Percentiles rank a stretch among this genome's conserved stretches.
phyloP scores from a whole-genome alignment of 768 basidiomycete genomes.

The Tremella fuciformis region DNA sequence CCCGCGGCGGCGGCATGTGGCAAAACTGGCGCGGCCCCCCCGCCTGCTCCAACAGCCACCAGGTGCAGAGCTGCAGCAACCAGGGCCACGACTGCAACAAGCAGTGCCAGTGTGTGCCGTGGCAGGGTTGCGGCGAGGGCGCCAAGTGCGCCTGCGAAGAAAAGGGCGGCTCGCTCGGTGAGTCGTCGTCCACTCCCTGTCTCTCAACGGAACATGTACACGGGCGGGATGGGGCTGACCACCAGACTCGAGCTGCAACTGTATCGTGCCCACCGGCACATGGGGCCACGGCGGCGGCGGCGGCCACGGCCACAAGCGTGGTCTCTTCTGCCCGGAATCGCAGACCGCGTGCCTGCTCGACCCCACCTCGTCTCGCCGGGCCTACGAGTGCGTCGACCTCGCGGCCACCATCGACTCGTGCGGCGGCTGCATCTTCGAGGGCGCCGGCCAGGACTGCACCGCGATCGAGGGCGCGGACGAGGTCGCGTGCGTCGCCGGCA shows the following conservation, averaged over 20 bases:
- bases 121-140: neutral
- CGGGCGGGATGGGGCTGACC: neutral
- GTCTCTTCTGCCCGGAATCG: neutral
- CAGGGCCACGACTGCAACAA: constrained; percentile 3
- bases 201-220: no score
- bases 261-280: constrained; percentile 2
- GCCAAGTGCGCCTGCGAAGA: neutral
- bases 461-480: constrained; percentile 6
- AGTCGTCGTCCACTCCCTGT: neutral
- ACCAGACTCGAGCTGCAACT: constrained; percentile 2
- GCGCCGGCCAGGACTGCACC: constrained; percentile 3
- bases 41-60: neutral
- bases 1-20: neutral
- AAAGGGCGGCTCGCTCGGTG: neutral
- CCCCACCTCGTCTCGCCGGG: neutral
- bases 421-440: constrained; percentile 8
- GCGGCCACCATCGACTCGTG: constrained; percentile 6
- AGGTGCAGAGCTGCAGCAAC: neutral
- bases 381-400: constrained; percentile 9
- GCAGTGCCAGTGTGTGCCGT: neutral
- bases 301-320: neutral
- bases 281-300: neutral
- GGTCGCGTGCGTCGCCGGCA: neutral
- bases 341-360: constrained; percentile 4
- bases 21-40: neutral